Evolutionary conservation across 176 grass and related monocot species (phyloP), one percentile per base, ranked within the genome.

Genomic region (Tillandsia leiboldiana): DNA sequence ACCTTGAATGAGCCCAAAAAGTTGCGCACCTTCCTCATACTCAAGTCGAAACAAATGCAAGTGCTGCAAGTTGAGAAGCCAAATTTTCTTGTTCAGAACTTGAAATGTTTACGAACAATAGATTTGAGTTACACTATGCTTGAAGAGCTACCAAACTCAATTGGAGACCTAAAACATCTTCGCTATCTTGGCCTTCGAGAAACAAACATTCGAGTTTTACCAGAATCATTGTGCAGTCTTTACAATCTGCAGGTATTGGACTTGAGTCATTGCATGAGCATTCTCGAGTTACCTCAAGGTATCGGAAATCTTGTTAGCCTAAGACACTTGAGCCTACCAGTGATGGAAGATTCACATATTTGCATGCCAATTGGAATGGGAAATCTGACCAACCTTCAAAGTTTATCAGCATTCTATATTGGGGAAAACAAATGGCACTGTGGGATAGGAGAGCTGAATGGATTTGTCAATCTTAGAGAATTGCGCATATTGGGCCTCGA

Each of bases 291-390:
- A 1, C 79, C 71, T 4, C 23, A 51, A 11, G 47, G 47, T 26
- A 70, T n/a, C 0, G 65, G 49, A n/a, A 51, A 82, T 70, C 73
- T 82, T 24, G 68, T 29, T n/a, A 72, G 68, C 10, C 23, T 82
- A 29, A 14, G 50, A 4, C 64, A 76, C 51, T 52, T 81, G 8
- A 51, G 63, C 22, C 51, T 82, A 17, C 50, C 18, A 49, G 50
- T 57, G 15, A 66, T 76, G 29, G 53, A 33, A 76, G 42, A 42
- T 42, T 42, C 26, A 50, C 51, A 33, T 65, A 63, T 1, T 26
- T 66, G 1, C 67, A 50, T 2, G 28, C 73, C 66, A 18, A 29
- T 10, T 42, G 66, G 66, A 18, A 51, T 76, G 15, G 49, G 18
- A 51, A 76, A 47, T 26, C 51, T 76, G 53, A 67, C 14, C 29